A percentile compares a stretch with the other conserved stretches of the same genome.
phyloP scores from a whole-genome alignment of 1,284 basidiomycete genomes.

The Gomphus sp. region DNA sequence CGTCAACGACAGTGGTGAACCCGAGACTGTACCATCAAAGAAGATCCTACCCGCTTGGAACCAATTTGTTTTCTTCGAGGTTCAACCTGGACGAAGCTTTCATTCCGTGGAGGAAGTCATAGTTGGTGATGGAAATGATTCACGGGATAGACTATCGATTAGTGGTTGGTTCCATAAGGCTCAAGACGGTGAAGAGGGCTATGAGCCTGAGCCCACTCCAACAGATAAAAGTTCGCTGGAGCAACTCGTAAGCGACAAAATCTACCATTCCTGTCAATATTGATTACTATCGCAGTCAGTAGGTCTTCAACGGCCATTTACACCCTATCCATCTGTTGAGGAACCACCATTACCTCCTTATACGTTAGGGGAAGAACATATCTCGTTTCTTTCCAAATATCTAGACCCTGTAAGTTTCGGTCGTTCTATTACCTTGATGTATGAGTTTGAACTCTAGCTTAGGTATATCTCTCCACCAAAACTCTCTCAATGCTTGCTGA shows the following conservation, averaged over 20 bases:
- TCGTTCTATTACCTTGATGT: background rate
- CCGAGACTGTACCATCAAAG: slow-evolving; percentile 51
- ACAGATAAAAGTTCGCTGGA: slow-evolving; percentile 64
- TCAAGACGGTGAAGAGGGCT: slow-evolving; percentile 86
- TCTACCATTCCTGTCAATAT: background rate
- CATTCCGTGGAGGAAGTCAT: slow-evolving; percentile 97
- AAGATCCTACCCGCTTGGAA: slow-evolving; percentile 84
- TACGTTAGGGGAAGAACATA: slow-evolving; percentile 50
- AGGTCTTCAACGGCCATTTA: background rate
- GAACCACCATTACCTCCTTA: slow-evolving; percentile 40
- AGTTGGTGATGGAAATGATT: slow-evolving; percentile 62
- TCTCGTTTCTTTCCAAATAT: slow-evolving; percentile 69
- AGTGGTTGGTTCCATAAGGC: slow-evolving; percentile 97
- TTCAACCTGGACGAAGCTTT: slow-evolving; percentile 86
- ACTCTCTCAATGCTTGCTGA: slow-evolving; percentile 76
- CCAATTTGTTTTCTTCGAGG: slow-evolving; percentile 94
- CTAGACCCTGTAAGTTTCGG: slow-evolving; percentile 61
- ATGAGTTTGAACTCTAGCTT: background rate
- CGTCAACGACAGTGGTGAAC: slow-evolving; percentile 44
- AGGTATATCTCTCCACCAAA: slow-evolving; percentile 65
- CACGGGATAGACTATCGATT: slow-evolving; percentile 73
- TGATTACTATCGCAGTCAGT: background rate
- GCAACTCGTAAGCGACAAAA: slow-evolving; percentile 54
- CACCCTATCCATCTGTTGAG: slow-evolving; percentile 11
- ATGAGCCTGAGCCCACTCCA: slow-evolving; percentile 40